Evolutionary conservation across 2,329 filamentous ascomycete species (phyloP), one percentile per base, ranked within the genome.

Genomic region (Fusarium domesticum): DNA sequence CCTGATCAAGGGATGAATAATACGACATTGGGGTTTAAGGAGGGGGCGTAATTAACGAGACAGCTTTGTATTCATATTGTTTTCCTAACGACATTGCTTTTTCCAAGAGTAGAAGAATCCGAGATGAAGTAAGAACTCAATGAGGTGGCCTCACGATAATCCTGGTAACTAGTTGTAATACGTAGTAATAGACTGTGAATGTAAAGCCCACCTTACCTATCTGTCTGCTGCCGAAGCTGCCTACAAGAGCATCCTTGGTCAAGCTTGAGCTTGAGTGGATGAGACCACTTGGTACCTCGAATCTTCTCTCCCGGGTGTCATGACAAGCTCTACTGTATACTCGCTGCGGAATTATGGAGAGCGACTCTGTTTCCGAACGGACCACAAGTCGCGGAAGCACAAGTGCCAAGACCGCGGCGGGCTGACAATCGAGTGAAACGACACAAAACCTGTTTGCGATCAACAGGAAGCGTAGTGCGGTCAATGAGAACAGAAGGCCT

Each of bases 31-130:
- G 32, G 19, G 32, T 25, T 39, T n/a, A 0, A 32, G 18, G 19
- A 35, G 35, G 20, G 43, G 46, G 45, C 39, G 42, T 43, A 43
- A 47, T 11, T 28, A 10, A 12, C 48, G 25, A 45, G 37, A 36
- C 47, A 43, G 37, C 44, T 38, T 30, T 49, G 19, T 48, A 16
- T 47, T 38, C 16, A 41, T 20, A 39, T 43, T 33, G 18, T 35
- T 20, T 16, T 30, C 14, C 6, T 17, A 15, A 35, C n/a, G n/a
- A 28, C n/a, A 30, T 30, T 16, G 19, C 5, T 25, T 11, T 4
- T 15, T 16, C 19, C 16, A 10, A 7, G 39, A 19, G 18, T 40
- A n/a, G 41, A 25, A 18, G 33, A 18, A 40, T 19, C 39, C 35
- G 16, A 40, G 31, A 51, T 36, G 18, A 8, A 28, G 8, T 11